A percentile compares a stretch with the other conserved stretches of the same genome.
phyloP scores from a whole-genome alignment of 257 asterid species.

The Petunia secreta region DNA sequence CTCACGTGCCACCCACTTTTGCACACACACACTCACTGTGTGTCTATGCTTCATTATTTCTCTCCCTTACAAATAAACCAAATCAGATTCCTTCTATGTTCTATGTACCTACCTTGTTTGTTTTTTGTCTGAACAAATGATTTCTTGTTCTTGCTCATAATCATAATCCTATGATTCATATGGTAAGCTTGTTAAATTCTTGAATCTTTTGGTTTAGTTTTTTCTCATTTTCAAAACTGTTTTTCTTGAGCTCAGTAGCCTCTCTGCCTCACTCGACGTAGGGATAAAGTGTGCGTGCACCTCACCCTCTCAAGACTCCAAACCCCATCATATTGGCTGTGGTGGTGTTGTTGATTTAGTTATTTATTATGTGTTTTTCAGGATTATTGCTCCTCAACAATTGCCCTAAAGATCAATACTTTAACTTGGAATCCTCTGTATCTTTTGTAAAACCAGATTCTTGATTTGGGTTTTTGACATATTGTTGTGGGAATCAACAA shows the following conservation, averaged over 20 bases:
- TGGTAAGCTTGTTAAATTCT: conserved; percentile 37
- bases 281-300: no score
- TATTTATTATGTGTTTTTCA: not conserved
- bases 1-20: conserved; percentile 16
- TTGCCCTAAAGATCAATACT: not conserved
- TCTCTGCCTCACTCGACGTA: no score
- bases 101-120: not conserved
- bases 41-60: conserved; percentile 41
- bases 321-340: no score
- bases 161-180: conserved; percentile 31
- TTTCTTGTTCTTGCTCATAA: conserved; percentile 28
- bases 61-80: conserved; percentile 31
- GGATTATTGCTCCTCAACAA: conserved; percentile 13
- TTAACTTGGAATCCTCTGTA: not conserved
- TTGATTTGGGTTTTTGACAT: not conserved
- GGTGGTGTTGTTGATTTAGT: not conserved
- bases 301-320: no score
- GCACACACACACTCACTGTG: conserved; percentile 20
- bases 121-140: conserved; percentile 36
- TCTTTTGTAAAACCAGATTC: conserved; percentile 3
- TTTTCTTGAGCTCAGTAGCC: no score
- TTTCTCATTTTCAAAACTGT: no score
- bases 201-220: not conserved
- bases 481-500: not conserved
- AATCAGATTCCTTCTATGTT: conserved; percentile 49